Evolutionary conservation across 495 filamentous ascomycete species (phyloP).

Genomic region (Alectoria sarmentosa): DNA sequence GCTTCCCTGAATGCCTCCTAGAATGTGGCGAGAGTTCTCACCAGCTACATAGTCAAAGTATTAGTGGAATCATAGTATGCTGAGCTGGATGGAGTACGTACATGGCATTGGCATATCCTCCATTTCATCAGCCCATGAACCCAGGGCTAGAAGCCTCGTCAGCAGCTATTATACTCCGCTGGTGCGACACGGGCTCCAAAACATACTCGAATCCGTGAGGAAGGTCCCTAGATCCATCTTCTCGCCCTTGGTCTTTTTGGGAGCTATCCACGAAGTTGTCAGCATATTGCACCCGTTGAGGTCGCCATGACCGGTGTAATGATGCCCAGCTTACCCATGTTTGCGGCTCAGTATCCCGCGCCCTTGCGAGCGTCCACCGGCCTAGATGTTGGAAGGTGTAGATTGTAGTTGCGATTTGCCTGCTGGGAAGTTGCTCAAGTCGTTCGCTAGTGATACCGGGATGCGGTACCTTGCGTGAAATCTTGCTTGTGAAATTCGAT

Average conservation of each 20-base stretch:
- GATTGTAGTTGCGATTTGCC: not conserved
- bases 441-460: not conserved
- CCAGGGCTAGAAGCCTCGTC: slow-evolving; percentile 54
- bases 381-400: not conserved
- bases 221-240: slow-evolving; percentile 94
- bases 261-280: slow-evolving; percentile 52
- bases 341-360: slow-evolving; percentile 50
- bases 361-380: slow-evolving; percentile 21
- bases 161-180: slow-evolving; percentile 30
- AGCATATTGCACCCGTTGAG: slow-evolving; percentile 25
- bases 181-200: slow-evolving; percentile 16
- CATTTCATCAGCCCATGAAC: slow-evolving; percentile 98
- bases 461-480: not conserved
- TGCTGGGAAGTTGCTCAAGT: not conserved
- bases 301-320: slow-evolving; percentile 23
- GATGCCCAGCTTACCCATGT: slow-evolving; percentile 65
- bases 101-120: slow-evolving; percentile 67
- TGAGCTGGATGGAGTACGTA: not conserved
- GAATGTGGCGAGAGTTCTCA: slow-evolving; percentile 44
- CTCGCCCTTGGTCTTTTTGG: slow-evolving; percentile 75
- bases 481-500: slow-evolving; percentile 4
- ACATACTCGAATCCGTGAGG: slow-evolving; percentile 76
- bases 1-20: not conserved
- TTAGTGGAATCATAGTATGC: not conserved
- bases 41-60: not conserved